phyloP scores from a whole-genome alignment of 352 stramenopile species.

The Globisporangium nunn region DNA sequence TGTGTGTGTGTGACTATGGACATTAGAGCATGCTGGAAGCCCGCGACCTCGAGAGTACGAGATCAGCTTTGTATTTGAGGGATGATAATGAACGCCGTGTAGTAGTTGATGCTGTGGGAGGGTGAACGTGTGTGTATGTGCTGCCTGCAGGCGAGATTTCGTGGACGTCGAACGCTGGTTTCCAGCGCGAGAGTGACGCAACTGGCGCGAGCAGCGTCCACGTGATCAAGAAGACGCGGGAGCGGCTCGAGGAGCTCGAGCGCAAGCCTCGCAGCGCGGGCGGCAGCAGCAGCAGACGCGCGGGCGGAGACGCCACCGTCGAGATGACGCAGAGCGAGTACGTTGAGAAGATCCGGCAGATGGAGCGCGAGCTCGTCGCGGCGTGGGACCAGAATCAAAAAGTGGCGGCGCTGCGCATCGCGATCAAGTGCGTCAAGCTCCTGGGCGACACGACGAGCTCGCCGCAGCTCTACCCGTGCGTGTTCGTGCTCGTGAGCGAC shows the following conservation, averaged over 20 bases:
- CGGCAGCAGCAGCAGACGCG: background rate
- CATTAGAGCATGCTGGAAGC: slow-evolving; percentile 64
- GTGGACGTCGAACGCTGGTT: slow-evolving; percentile 29
- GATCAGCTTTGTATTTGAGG: background rate
- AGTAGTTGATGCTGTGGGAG: background rate
- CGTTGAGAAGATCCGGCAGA: slow-evolving; percentile 62
- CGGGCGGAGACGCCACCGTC: slow-evolving; percentile 28
- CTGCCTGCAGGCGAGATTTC: slow-evolving; percentile 28
- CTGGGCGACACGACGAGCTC: slow-evolving; percentile 70
- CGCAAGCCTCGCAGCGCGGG: slow-evolving; percentile 11
- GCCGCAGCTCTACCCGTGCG: slow-evolving; percentile 81
- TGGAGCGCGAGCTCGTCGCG: slow-evolving; percentile 56
- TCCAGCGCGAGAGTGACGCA: slow-evolving; percentile 26
- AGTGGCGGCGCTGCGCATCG: slow-evolving; percentile 83
- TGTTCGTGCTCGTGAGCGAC: slow-evolving; percentile 86
- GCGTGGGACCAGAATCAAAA: slow-evolving; percentile 85
- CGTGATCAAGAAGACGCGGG: slow-evolving; percentile 61
- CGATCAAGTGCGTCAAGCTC: slow-evolving; percentile 89
- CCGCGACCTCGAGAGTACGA: slow-evolving; percentile 52
- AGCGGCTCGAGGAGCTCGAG: slow-evolving; percentile 60
- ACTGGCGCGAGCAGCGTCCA: slow-evolving; percentile 18
- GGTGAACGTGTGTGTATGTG: background rate
- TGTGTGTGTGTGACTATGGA: background rate
- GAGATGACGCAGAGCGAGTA: slow-evolving; percentile 85
- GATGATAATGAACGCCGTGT: too few relatives aligned